Evolutionary conservation across 768 basidiomycete genomes (phyloP).

Genomic region (Candolleomyces aberdarensis): DNA sequence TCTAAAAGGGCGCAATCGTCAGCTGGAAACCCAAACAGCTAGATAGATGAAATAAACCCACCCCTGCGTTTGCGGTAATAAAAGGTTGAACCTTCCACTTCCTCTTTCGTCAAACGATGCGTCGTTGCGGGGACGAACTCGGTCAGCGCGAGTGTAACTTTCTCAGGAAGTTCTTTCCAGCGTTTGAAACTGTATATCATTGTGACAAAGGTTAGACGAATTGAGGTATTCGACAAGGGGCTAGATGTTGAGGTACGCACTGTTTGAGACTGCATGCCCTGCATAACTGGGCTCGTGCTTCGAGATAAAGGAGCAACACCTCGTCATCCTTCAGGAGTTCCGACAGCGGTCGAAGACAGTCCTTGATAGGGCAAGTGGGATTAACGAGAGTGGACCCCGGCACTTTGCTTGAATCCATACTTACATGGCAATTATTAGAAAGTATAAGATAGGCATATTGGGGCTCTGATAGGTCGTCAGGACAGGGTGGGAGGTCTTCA

Average conservation of each 20-base stretch:
- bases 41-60: background rate
- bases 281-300: background rate
- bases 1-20: background rate
- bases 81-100: background rate
- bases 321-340: background rate
- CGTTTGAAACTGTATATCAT: background rate
- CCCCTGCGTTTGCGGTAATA: background rate
- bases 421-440: background rate
- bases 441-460: background rate
- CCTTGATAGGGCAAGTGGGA: background rate
- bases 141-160: background rate
- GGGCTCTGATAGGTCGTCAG: background rate
- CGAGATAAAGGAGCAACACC: background rate
- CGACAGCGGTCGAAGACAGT: background rate
- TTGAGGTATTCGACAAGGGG: too few relatives aligned
- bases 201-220: background rate
- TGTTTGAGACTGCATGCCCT: background rate
- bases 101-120: background rate
- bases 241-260: background rate
- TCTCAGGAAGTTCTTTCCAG: background rate
- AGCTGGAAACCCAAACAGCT: background rate
- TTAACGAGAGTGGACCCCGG: too few relatives aligned
- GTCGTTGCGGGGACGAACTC: background rate
- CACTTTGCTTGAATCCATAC: background rate
- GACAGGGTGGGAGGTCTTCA: background rate